Evolutionary conservation across 192 early-diverging fungal species (phyloP).

Genomic region (Podila verticillata): DNA sequence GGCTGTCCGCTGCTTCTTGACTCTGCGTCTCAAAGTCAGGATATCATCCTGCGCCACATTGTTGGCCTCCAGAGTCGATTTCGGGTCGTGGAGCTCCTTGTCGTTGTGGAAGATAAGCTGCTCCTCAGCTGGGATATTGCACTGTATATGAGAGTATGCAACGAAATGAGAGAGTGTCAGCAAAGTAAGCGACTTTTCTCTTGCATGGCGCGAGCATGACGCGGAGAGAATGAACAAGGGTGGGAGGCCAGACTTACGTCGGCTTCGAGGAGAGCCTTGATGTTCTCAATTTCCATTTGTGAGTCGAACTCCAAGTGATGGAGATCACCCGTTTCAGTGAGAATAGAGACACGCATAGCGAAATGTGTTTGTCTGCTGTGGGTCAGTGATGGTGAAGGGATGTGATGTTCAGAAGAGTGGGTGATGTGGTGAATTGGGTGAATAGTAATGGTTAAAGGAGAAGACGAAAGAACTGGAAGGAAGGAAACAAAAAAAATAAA

Average conservation of each 20-base stretch:
- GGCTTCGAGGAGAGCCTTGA: slow-evolving; percentile 87
- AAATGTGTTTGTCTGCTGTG: neutral
- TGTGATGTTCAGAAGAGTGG: neutral
- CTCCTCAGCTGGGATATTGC: slow-evolving; percentile 66
- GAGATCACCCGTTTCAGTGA: slow-evolving; percentile 66
- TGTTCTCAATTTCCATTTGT: slow-evolving; percentile 79
- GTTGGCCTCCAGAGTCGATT: slow-evolving; percentile 71
- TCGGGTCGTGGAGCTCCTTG: slow-evolving; percentile 62
- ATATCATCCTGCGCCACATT: slow-evolving; percentile 80
- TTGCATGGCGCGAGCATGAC: neutral
- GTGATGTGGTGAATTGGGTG: neutral
- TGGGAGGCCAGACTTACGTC: slow-evolving; percentile 59
- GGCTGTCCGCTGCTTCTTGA: slow-evolving; percentile 32
- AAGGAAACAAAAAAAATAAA: no score
- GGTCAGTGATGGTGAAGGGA: neutral
- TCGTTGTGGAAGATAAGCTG: slow-evolving; percentile 80
- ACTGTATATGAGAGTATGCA: slow-evolving; percentile 51
- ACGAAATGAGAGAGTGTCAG: neutral
- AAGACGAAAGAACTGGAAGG: neutral
- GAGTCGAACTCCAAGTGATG: slow-evolving; percentile 76
- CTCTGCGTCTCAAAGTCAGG: slow-evolving; percentile 64
- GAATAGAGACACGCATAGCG: slow-evolving; percentile 67
- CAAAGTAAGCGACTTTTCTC: neutral
- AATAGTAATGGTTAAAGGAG: neutral
- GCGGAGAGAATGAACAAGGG: neutral